Percentiles rank a stretch among this genome's conserved stretches.
Evolutionary conservation across 2,329 filamentous ascomycete genomes (phyloP).

Genomic region (Fusarium pseudoanthophilum): DNA sequence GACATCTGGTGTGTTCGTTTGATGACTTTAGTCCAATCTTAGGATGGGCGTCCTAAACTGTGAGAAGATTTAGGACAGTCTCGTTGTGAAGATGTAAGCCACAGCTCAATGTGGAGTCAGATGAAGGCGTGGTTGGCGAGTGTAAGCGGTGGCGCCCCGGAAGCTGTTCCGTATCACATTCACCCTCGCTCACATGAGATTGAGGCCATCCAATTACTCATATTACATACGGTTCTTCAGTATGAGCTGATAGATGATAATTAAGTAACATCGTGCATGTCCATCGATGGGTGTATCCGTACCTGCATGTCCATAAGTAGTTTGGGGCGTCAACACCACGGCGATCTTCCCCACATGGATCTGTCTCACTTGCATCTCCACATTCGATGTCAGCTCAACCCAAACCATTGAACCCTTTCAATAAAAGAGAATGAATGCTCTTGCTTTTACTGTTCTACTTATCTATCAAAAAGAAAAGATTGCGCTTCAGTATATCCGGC

Average conservation of each 20-base stretch:
- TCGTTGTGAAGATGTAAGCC: not conserved
- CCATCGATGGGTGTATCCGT: not conserved
- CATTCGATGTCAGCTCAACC: not conserved
- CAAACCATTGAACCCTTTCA: rapidly evolving
- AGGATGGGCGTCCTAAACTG: not conserved
- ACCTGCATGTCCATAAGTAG: not conserved
- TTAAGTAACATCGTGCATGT: not conserved
- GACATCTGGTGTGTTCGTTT: not conserved
- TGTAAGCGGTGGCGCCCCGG: too few relatives aligned
- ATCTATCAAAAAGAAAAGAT: too few relatives aligned
- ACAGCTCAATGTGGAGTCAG: not conserved
- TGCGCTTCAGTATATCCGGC: not conserved
- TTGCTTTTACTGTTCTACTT: rapidly evolving
- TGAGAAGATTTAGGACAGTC: rapidly evolving
- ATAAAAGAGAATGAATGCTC: too few relatives aligned
- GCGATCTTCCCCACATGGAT: not conserved
- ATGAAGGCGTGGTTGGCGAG: not conserved
- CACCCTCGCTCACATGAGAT: not conserved
- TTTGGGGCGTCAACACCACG: not conserved
- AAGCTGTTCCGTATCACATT: too few relatives aligned
- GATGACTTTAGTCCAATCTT: too few relatives aligned
- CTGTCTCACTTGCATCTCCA: not conserved
- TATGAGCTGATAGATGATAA: not conserved
- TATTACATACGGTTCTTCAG: rapidly evolving
- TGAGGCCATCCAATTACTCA: rapidly evolving